A percentile compares a stretch with the other conserved stretches of the same genome.
Conservation (phyloP, 164 flowering plant genomes). For the Vitis rotundifolia region DNA sequence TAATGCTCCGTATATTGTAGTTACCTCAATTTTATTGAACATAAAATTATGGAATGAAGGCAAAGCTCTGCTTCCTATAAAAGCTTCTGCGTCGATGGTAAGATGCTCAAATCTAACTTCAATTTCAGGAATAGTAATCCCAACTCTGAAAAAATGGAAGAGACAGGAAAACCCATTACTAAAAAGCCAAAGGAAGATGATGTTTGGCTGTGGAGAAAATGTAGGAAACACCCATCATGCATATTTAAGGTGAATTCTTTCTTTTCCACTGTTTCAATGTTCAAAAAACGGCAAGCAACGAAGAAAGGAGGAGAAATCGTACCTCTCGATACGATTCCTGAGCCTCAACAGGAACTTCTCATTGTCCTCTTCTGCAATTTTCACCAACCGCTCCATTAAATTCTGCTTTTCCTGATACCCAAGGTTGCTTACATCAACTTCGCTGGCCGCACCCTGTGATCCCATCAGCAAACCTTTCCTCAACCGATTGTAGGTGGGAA, state of each 20-base stretch:
- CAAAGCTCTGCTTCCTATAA: constrained; percentile 57
- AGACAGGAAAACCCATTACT: background rate
- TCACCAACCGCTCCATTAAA: constrained; percentile 57
- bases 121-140: constrained; percentile 58
- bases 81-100: constrained; percentile 47
- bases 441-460: constrained; percentile 35
- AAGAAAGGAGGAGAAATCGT: background rate
- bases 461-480: constrained; percentile 59
- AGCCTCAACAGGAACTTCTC: constrained; percentile 73
- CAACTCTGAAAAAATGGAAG: constrained; percentile 44
- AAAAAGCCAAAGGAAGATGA: too few relatives aligned
- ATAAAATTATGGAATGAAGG: constrained; percentile 52
- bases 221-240: background rate
- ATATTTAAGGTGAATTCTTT: background rate
- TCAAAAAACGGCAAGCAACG: too few relatives aligned
- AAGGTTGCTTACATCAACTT: constrained; percentile 52
- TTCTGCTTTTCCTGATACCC: constrained; percentile 50
- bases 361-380: constrained; percentile 66
- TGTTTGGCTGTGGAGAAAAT: background rate
- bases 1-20: too few relatives aligned
- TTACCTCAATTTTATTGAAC: constrained; percentile 47
- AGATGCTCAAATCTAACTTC: constrained; percentile 71
- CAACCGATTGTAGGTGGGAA: constrained; percentile 66
- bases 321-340: constrained; percentile 67
- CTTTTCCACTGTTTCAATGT: background rate